phyloP scores from a whole-genome alignment of 1,284 basidiomycete genomes.

The Thelephora terrestris region DNA sequence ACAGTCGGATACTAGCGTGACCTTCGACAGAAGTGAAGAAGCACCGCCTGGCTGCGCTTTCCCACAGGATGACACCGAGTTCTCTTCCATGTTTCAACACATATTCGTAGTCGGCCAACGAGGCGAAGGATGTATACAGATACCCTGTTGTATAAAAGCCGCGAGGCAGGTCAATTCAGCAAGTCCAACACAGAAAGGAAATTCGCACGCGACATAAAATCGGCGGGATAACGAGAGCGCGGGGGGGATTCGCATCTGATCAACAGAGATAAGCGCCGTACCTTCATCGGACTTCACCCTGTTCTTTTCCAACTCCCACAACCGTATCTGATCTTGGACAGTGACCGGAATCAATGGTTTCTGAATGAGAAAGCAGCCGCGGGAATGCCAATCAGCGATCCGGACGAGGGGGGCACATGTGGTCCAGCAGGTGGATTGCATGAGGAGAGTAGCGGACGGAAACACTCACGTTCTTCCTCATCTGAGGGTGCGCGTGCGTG shows the following conservation, averaged over 20 bases:
- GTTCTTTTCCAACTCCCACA: constrained; percentile 97
- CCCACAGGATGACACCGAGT: constrained; percentile 75
- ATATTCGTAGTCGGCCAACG: constrained; percentile 79
- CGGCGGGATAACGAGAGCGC: constrained; percentile 13
- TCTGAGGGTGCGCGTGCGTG: constrained; percentile 95
- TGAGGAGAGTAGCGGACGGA: constrained; percentile 1
- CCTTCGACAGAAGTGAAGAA: constrained; percentile 81
- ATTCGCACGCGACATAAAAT: constrained; percentile 8
- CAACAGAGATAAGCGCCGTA: constrained; percentile 20
- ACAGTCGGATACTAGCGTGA: constrained; percentile 68
- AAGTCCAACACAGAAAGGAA: constrained; percentile 6
- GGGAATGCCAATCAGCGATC: background rate
- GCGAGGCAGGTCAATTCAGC: background rate
- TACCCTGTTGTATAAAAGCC: constrained; percentile 43
- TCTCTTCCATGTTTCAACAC: constrained; percentile 81
- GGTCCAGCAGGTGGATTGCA: background rate
- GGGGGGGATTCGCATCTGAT: constrained; percentile 9
- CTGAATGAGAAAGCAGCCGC: constrained; percentile 27
- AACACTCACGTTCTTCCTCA: constrained; percentile 78
- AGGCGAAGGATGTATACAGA: constrained; percentile 82
- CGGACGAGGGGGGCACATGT: background rate
- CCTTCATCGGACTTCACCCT: constrained; percentile 82
- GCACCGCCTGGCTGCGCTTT: constrained; percentile 56
- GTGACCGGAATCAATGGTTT: constrained; percentile 89
- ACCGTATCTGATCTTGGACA: constrained; percentile 94